Base-by-base conservation (phyloP, 1,284 basidiomycete genomes). In the Pisolithus thermaeus region DNA sequence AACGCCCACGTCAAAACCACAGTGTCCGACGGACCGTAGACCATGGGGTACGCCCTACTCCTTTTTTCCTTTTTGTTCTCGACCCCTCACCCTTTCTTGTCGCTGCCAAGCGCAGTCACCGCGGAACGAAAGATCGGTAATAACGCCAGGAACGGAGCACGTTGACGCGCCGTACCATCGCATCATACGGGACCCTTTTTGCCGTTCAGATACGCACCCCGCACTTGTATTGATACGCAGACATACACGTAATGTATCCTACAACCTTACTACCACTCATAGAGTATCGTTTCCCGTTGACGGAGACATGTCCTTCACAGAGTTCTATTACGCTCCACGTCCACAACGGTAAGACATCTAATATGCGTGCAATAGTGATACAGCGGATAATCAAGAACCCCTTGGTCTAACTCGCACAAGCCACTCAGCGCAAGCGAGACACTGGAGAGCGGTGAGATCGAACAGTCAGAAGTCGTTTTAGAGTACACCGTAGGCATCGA, bases 11-110 rank as follows among this genome's bases (percentile, higher is more conserved):
- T 91, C 88, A 36, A 95, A 95, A 65, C 84, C 88, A 59, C 90
- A 92, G 61, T 97, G 94, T 73, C 94, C 94, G 11, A 93, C 97
- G 87, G 94, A 97, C 64, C 77, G 94, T 41, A 75, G 91, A 61
- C 76, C 84, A 4, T 97, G 28, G 28, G 8, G 28, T 28, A 28
- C 8, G 28, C 28, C 28, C 28, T 28, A 28, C 8, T 3, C n/a
- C n/a, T 30, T 30, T 8, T 9, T 11, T 8, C 6, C 3, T 30
- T 30, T 8, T 30, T 9, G 28, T 30, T 30, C 28, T 30, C 9
- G 9, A n/a, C n/a, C n/a, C n/a, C n/a, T n/a, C 28, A 30, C 28
- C 94, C 94, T 87, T 11, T 11, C 28, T 30, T 8, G 11, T 30
- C 9, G 9, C 8, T 8, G 28, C 9, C 28, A 30, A 8, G 28